Evolutionary conservation across 116 monocot genomes (phyloP).

Genomic region (Trichopus zeylanicus): DNA sequence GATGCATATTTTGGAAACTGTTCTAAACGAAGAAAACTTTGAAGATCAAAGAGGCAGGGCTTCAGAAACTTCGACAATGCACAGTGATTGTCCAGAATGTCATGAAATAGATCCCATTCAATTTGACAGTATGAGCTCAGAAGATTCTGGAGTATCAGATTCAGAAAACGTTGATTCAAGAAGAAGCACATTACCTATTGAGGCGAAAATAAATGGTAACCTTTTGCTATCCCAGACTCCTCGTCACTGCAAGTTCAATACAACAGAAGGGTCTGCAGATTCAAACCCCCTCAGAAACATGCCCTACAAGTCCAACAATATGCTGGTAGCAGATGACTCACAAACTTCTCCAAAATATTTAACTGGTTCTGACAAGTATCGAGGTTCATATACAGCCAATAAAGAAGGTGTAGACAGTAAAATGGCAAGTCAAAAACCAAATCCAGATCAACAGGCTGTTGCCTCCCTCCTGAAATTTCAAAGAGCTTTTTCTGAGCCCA

Average conservation of each 20-base stretch:
- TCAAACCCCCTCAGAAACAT: background rate
- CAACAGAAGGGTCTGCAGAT: constrained; percentile 10
- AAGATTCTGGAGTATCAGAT: constrained; percentile 23
- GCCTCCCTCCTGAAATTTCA: background rate
- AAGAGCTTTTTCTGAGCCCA: background rate
- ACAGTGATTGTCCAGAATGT: constrained; percentile 18
- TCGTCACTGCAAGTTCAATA: background rate
- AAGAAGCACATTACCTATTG: background rate
- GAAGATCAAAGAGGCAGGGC: background rate
- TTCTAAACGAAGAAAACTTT: constrained; percentile 10
- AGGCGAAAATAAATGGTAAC: background rate
- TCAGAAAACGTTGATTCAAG: constrained; percentile 6
- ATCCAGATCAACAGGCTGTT: background rate
- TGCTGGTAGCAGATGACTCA: constrained; percentile 3
- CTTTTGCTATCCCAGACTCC: constrained; percentile 1
- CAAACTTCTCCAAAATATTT: constrained; percentile 3
- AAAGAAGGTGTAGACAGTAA: background rate
- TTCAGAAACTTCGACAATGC: constrained; percentile 10
- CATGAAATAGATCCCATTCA: constrained; percentile 37
- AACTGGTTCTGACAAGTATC: background rate
- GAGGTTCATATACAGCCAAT: background rate
- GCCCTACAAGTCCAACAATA: constrained; percentile 1
- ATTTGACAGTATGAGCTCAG: constrained; percentile 30
- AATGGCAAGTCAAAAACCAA: background rate
- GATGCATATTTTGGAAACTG: constrained; percentile 32